Evolutionary conservation across 176 grass and related monocot species (phyloP), one percentile per base, ranked within the genome.

Genomic region (Tuctoria greenei): DNA sequence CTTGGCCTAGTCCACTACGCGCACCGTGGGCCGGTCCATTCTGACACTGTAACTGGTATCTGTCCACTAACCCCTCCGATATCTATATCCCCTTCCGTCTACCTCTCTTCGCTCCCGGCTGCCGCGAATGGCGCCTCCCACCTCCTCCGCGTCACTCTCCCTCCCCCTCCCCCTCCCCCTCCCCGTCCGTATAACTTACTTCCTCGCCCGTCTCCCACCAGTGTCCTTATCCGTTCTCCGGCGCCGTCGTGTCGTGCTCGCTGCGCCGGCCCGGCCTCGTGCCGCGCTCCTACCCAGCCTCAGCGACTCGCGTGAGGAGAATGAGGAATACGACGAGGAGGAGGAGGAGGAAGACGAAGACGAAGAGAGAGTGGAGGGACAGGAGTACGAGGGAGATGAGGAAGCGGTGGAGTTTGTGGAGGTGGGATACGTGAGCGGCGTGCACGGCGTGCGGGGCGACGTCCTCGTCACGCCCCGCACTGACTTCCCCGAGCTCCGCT

Each of bases 401-500:
- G 31, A 31, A 3, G 31, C 2, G 31, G 31, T 31, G 31, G 31
- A 31, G 31, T 3, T 31, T 3, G 31, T 31, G 31, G 31, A 31
- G 31, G 31, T 31, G 31, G 31, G 31, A 1, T 31, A 31, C 31
- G 31, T 31, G 31, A 31, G 31, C 31, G 31, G 31, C 31, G 31
- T 74, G 43, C 95, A 92, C 73, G 95, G 95, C 56, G 69, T 94
- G 56, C 84, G 82, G 18, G 95, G 95, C n/a, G 95, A 98, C 66
- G 86, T 98, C 52, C 89, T 86, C 51, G 91, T 98, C 64, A 41
- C 80, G 36, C 77, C 95, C 16, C 80, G 82, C 72, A 98, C 95
- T 28, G 91, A 92, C 73, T 98, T 98, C 31, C 95, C 95, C 49
- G 82, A 95, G 62, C 82, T 95, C 69, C 83, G 95, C 81, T 92